Conservation (phyloP, 2,329 filamentous ascomycete genomes). For the Canariomyces notabilis region DNA sequence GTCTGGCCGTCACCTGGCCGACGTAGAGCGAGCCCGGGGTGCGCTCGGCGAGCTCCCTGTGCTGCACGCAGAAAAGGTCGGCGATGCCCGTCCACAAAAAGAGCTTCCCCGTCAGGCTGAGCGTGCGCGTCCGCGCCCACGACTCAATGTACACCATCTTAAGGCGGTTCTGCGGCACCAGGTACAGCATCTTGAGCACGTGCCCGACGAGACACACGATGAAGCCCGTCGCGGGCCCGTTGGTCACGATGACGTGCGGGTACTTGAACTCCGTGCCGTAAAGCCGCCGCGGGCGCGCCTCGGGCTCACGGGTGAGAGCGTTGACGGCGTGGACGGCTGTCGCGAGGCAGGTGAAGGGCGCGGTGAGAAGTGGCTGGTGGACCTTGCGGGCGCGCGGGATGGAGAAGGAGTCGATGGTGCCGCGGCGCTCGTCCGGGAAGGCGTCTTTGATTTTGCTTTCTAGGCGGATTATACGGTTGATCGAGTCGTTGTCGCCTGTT, state of each 20-base stretch:
- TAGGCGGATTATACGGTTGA: slow-evolving; percentile 58
- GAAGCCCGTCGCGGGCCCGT: slow-evolving; percentile 84
- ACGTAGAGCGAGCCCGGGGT: slow-evolving; percentile 33
- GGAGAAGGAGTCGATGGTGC: slow-evolving; percentile 57
- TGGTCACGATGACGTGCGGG: slow-evolving; percentile 75
- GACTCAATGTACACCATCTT: slow-evolving; percentile 84
- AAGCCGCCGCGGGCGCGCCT: slow-evolving; percentile 13
- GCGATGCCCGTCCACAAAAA: slow-evolving; percentile 60
- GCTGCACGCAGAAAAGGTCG: slow-evolving; percentile 80
- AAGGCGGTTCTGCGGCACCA: slow-evolving; percentile 51
- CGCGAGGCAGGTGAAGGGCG: slow-evolving; percentile 63
- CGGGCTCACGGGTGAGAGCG: slow-evolving; percentile 30
- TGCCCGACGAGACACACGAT: slow-evolving; percentile 57
- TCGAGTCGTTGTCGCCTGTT: slow-evolving; percentile 69
- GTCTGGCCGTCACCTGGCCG: slow-evolving; percentile 25
- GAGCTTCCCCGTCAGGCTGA: slow-evolving; percentile 81
- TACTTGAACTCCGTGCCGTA: slow-evolving; percentile 34
- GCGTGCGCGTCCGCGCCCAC: slow-evolving; percentile 75
- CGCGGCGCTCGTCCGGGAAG: slow-evolving; percentile 32
- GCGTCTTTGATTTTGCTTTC: slow-evolving; percentile 44
- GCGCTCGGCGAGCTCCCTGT: slow-evolving; percentile 53
- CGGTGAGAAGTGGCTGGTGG: slow-evolving; percentile 72
- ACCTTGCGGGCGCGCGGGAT: slow-evolving; percentile 75
- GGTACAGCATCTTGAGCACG: slow-evolving; percentile 41
- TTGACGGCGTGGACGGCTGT: slow-evolving; percentile 42